phyloP scores from a whole-genome alignment of 2,329 filamentous ascomycete species.

The Beauveria asiatica region DNA sequence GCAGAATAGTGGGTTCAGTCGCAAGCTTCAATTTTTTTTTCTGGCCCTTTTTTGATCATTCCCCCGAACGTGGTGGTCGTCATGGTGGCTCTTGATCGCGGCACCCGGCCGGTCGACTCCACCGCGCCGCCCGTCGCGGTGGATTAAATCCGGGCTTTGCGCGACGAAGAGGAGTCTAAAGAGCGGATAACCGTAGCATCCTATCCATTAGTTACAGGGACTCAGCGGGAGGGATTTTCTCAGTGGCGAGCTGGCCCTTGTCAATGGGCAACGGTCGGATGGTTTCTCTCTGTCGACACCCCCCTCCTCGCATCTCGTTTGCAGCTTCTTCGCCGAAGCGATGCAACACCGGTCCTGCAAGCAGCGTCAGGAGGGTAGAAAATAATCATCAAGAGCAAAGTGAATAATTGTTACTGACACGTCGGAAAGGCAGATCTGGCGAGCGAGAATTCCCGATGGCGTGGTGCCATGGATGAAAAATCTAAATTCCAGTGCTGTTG shows the following conservation, averaged over 20 bases:
- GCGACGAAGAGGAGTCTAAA: constrained; percentile 3
- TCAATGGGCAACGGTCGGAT: background rate
- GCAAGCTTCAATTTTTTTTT: background rate
- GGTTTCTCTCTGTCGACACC: background rate
- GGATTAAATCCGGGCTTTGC: background rate
- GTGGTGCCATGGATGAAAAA: background rate
- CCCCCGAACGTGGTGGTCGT: background rate
- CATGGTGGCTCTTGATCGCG: constrained; percentile 5
- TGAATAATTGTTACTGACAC: background rate
- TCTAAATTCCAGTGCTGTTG: constrained; percentile 10
- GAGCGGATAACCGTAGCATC: background rate
- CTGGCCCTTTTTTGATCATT: background rate
- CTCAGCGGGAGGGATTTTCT: background rate
- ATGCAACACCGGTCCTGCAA: background rate
- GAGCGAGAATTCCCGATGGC: background rate
- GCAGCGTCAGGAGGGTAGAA: background rate
- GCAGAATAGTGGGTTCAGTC: background rate
- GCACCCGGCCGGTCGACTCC: constrained; percentile 9
- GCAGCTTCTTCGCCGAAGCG: background rate
- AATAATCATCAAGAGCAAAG: background rate
- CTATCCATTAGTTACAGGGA: background rate
- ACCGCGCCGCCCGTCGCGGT: background rate
- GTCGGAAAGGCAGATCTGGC: background rate
- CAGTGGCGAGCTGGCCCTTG: background rate
- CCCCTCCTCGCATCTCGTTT: background rate